Percentiles rank a stretch among this genome's conserved stretches.
Evolutionary conservation across 2,329 filamentous ascomycete species (phyloP).

Genomic region (Xylogone sp.): DNA sequence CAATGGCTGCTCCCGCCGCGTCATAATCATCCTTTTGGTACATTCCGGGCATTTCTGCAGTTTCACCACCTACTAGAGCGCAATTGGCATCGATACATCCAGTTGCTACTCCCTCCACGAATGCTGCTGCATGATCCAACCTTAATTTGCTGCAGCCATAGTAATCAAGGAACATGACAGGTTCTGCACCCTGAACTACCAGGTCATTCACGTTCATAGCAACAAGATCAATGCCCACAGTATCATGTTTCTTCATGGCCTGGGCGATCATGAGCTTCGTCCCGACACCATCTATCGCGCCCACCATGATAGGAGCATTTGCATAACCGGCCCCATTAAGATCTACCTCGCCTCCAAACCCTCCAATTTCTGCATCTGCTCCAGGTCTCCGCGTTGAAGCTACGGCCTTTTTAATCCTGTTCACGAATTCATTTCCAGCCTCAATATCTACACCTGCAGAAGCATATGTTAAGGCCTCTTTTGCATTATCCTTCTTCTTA

Average conservation of each 20-base stretch:
- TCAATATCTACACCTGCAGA: conserved; percentile 92
- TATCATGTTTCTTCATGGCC: conserved; percentile 83
- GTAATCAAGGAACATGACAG: conserved; percentile 96
- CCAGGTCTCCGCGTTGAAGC: conserved; percentile 79
- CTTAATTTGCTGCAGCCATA: conserved; percentile 90
- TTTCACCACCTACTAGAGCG: conserved; percentile 94
- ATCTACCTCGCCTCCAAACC: conserved; percentile 87
- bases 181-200: conserved; percentile 91
- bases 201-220: conserved; percentile 99
- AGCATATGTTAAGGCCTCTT: conserved; percentile 77
- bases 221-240: conserved; percentile 93
- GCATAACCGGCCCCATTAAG: conserved; percentile 71
- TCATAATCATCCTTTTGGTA: conserved; percentile 80
- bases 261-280: conserved; percentile 97
- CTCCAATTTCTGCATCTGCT: conserved; percentile 89
- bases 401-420: conserved; percentile 89
- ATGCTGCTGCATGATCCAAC: conserved; percentile 72
- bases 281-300: conserved; percentile 92
- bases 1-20: conserved; percentile 90
- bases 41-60: conserved; percentile 96
- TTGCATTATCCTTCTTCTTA: conserved; percentile 33
- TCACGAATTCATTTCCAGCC: conserved; percentile 87
- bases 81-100: conserved; percentile 84
- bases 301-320: conserved; percentile 77
- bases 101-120: conserved; percentile 84